Conservation (phyloP, 331 rosid genomes). For the Spiraea crenata region DNA sequence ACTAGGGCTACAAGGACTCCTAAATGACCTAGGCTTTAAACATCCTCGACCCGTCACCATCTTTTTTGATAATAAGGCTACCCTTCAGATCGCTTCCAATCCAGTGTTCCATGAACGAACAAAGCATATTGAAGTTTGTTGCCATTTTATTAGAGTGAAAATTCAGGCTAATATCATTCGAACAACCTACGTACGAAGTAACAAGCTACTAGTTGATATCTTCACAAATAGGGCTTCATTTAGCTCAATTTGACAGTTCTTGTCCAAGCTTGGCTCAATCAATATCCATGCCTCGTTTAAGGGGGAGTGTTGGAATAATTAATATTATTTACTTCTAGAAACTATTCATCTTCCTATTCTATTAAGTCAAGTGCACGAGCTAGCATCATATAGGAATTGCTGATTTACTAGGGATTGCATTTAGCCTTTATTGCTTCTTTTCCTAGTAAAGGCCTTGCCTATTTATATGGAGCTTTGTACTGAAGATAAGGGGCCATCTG, state of each 20-base stretch:
- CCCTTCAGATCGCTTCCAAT: not conserved
- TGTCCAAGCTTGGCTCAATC: not conserved
- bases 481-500: too few relatives aligned
- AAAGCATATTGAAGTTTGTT: not conserved
- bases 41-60: not conserved
- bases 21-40: not conserved
- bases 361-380: too few relatives aligned
- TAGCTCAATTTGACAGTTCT: not conserved
- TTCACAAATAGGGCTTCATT: not conserved
- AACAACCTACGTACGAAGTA: not conserved
- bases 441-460: too few relatives aligned
- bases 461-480: too few relatives aligned
- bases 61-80: not conserved
- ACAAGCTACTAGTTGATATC: too few relatives aligned
- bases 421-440: too few relatives aligned
- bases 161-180: not conserved
- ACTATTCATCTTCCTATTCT: too few relatives aligned
- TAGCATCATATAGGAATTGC: too few relatives aligned
- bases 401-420: too few relatives aligned
- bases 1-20: not conserved
- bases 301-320: not conserved
- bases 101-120: not conserved
- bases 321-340: too few relatives aligned
- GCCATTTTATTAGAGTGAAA: too few relatives aligned
- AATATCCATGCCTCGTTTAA: not conserved